phyloP scores from a whole-genome alignment of 352 stramenopile genomes.

The Phytopythium ostracodes region DNA sequence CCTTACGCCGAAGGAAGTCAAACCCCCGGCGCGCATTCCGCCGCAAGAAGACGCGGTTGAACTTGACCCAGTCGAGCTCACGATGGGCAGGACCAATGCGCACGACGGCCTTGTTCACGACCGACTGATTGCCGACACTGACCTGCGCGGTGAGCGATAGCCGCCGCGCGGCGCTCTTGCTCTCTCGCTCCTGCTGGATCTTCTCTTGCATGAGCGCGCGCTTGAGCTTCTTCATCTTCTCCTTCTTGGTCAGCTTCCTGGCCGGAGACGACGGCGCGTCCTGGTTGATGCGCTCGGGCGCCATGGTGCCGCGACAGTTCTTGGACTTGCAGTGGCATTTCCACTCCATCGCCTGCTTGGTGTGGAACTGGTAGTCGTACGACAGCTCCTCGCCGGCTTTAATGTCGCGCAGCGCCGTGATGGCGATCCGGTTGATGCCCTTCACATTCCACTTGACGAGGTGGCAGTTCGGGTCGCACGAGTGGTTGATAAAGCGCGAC shows the following conservation, averaged over 20 bases:
- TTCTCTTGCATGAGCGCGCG: constrained; percentile 61
- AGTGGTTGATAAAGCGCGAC: constrained; percentile 97
- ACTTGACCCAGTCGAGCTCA: constrained; percentile 58
- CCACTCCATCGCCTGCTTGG: constrained; percentile 81
- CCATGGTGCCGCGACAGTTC: constrained; percentile 86
- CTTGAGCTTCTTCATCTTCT: constrained; percentile 64
- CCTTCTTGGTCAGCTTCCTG: constrained; percentile 83
- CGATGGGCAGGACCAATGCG: constrained; percentile 48
- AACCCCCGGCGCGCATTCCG: constrained; percentile 62
- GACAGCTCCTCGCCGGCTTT: constrained; percentile 87
- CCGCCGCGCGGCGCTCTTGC: constrained; percentile 53
- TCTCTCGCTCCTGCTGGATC: constrained; percentile 61
- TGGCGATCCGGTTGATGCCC: constrained; percentile 90
- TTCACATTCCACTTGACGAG: constrained; percentile 94
- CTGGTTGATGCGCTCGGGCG: constrained; percentile 71
- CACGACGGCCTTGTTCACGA: constrained; percentile 49
- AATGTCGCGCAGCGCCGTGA: constrained; percentile 90
- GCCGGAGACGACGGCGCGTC: constrained; percentile 12
- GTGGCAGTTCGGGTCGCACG: constrained; percentile 94
- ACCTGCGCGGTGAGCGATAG: constrained; percentile 64
- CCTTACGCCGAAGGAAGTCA: constrained; percentile 71
- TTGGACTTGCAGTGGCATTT: constrained; percentile 81
- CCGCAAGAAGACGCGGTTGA: constrained; percentile 46
- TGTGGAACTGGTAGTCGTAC: constrained; percentile 95
- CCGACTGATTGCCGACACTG: constrained; percentile 40